Base-by-base conservation (phyloP, 441 rosid species). In the Daphne laureola region DNA sequence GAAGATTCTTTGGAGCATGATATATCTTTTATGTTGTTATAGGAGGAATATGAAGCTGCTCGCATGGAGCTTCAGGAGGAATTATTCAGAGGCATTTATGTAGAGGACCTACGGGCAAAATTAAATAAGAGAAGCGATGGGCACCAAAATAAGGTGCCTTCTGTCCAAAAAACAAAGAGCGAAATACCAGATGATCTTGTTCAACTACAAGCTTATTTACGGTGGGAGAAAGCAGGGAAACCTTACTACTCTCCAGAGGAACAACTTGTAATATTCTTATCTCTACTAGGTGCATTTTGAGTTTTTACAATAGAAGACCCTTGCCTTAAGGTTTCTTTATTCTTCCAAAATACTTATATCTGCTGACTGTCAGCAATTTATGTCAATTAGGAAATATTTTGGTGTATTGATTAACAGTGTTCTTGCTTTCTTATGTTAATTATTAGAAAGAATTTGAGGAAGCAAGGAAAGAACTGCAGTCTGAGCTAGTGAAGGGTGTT, bases 41-140 rank as follows among this genome's bases (percentile, higher is more conserved):
- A 93, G 97, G 88, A 67, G 80, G 99, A 93, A 68, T 93, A 87
- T 66, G 90, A 93, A 76, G 97, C 96, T 38, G 99, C 96, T 55
- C 89, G 97, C 25, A 51, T 44, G 36, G 99, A 93, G 82, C 81
- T 93, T 44, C 63, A 69, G 76, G 87, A 83, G 74, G 93, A 90
- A 82, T 67, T 87, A 61, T 78, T 82, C 54, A 68, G 78, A 62
- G 99, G 99, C 57, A 71, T 75, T 75, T 80, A 95, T 40, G 44
- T 83, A 36, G 90, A 82, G 51, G 90, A 80, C 63, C 72, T 93
- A 52, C 89, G 86, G 61, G 70, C 76, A 55, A 87, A 64, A 55
- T 65, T 93, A 65, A 62, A 73, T 49, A 78, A 77, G 50, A 85
- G 70, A 78, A 72, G 69, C 63, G 77, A 69, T 61, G 67, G 42